Evolutionary conservation across 176 grass and related monocot genomes (phyloP).

Genomic region (Cenchrus purpureus): DNA sequence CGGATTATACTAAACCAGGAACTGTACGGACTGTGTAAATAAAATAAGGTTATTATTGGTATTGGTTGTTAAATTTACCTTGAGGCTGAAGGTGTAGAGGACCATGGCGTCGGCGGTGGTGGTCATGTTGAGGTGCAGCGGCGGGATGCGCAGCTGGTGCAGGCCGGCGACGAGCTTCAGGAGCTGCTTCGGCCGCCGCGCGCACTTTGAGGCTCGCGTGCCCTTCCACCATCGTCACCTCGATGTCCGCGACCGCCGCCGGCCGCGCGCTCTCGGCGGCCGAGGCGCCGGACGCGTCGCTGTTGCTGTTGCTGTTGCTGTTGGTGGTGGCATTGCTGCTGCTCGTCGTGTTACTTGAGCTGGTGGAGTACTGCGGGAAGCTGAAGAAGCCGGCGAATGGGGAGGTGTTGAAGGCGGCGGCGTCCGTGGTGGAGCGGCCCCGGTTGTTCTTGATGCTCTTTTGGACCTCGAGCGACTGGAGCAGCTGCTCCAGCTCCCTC

Average conservation of each 20-base stretch:
- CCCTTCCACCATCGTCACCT: slow-evolving; percentile 98
- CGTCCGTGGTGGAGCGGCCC: not conserved
- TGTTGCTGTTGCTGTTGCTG: not conserved
- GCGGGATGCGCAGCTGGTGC: slow-evolving; percentile 68
- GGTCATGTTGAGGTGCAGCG: slow-evolving; percentile 91
- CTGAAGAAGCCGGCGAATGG: slow-evolving; percentile 84
- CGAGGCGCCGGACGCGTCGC: not conserved
- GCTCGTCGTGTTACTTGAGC: not conserved
- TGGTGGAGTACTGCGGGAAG: slow-evolving; percentile 77
- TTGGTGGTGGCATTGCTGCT: not conserved
- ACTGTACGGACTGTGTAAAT: not conserved
- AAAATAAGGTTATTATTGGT: too few relatives aligned
- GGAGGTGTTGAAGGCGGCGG: not conserved
- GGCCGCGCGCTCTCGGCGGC: not conserved
- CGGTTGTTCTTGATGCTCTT: slow-evolving; percentile 55
- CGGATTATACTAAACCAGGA: slow-evolving; percentile 15
- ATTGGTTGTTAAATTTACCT: slow-evolving; percentile 43
- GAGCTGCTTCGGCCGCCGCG: slow-evolving; percentile 70
- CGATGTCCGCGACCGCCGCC: slow-evolving; percentile 65
- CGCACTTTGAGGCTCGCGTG: slow-evolving; percentile 88
- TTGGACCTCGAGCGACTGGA: slow-evolving; percentile 77
- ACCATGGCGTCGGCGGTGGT: slow-evolving; percentile 65
- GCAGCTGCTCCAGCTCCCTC: slow-evolving; percentile 83
- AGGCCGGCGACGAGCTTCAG: slow-evolving; percentile 60
- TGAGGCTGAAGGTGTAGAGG: slow-evolving; percentile 90